Conservation (phyloP, 768 basidiomycete genomes). For the Lyophyllum decastes region DNA sequence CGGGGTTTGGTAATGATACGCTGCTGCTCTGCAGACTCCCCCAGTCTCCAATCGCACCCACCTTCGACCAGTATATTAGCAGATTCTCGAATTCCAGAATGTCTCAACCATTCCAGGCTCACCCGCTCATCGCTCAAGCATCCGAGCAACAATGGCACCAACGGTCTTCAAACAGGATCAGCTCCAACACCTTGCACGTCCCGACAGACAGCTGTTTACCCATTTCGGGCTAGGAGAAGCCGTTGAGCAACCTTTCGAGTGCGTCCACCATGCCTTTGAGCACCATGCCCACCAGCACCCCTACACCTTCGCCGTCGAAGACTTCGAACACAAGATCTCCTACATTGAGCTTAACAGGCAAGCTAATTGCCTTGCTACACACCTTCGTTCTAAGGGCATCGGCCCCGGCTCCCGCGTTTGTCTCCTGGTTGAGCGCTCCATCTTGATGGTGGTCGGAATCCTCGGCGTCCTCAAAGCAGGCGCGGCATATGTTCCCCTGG, state of each 20-base stretch:
- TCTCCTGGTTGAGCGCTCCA: conserved; percentile 53
- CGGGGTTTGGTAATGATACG: background rate
- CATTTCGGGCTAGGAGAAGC: conserved; percentile 46
- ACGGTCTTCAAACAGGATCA: conserved; percentile 11
- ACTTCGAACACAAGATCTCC: conserved; percentile 46
- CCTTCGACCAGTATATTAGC: background rate
- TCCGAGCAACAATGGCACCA: conserved; percentile 8
- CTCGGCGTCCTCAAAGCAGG: conserved; percentile 59
- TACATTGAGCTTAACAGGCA: conserved; percentile 50
- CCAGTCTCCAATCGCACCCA: background rate
- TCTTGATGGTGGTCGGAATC: conserved; percentile 54
- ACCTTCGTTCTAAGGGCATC: conserved; percentile 45
- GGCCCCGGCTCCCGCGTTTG: conserved; percentile 50
- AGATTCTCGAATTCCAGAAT: background rate
- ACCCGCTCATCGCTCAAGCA: conserved; percentile 8
- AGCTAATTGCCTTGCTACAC: conserved; percentile 45
- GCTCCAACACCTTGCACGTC: conserved; percentile 30
- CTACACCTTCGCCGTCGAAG: conserved; percentile 45
- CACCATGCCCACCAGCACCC: conserved; percentile 42
- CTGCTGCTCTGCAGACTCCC: background rate
- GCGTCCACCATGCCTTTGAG: conserved; percentile 57
- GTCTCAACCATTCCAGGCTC: background rate
- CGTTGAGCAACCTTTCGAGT: conserved; percentile 40
- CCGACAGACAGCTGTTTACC: conserved; percentile 44
- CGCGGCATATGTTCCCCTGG: conserved; percentile 58